Evolutionary conservation across 257 asterid species (phyloP).

Genomic region (Capsicum baccatum): DNA sequence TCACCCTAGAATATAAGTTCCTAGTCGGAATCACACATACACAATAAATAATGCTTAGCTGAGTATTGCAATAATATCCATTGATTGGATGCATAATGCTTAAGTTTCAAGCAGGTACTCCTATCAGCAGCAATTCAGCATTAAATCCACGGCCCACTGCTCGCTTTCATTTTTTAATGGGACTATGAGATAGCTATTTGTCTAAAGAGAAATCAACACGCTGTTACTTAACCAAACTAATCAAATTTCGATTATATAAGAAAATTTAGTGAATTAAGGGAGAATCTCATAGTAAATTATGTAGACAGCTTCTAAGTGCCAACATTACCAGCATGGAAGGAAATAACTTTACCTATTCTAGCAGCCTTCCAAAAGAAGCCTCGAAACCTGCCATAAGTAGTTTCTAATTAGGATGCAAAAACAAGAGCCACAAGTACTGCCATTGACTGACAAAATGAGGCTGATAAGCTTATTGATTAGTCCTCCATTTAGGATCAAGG

Average conservation of each 20-base stretch:
- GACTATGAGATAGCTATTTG: neutral
- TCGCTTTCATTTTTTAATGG: neutral
- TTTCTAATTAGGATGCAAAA: neutral
- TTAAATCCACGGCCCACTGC: neutral
- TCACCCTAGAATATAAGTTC: neutral
- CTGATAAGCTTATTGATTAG: neutral
- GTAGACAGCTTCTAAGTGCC: neutral
- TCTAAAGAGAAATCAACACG: neutral
- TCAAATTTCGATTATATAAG: neutral
- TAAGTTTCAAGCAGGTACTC: neutral
- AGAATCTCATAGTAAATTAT: too few species aligned
- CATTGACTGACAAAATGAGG: neutral
- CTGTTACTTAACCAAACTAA: conserved; percentile 16
- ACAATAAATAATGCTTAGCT: neutral
- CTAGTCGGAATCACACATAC: neutral
- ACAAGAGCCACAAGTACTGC: neutral
- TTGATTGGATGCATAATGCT: neutral
- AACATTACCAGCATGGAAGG: neutral
- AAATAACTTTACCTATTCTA: conserved; percentile 48
- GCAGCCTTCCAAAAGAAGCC: conserved; percentile 68
- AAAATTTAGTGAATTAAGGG: neutral
- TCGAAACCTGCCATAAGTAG: conserved; percentile 49
- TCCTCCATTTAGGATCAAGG: neutral
- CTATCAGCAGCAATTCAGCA: neutral
- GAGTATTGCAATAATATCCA: neutral